These are phyloP conservation scores for Capsicum chinense DNA, from an alignment of 257 asterid species.

Conservation along the genomic window DNA sequence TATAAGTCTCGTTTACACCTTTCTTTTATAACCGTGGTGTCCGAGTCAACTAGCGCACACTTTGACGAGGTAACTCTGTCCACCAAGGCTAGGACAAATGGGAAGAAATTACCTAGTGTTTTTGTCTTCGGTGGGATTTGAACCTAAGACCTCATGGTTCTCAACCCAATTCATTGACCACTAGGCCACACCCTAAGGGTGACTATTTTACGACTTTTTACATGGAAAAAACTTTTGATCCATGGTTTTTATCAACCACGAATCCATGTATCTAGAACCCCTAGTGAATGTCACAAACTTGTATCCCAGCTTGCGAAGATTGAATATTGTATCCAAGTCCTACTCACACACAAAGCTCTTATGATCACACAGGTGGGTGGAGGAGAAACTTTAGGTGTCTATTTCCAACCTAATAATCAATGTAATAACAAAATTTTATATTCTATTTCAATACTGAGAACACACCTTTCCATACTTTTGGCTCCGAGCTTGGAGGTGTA, in stretches of 20 bases:
- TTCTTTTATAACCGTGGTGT: background rate
- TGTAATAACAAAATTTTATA: background rate
- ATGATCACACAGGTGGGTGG: background rate
- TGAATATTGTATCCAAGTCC: slow-evolving; percentile 6
- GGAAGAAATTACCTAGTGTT: too few relatives aligned
- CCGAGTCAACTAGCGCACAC: too few relatives aligned
- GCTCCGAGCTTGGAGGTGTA: slow-evolving; percentile 92
- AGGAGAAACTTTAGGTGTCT: background rate
- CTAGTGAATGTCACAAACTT: slow-evolving; percentile 5
- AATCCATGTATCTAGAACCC: background rate
- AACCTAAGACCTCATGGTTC: too few relatives aligned
- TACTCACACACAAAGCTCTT: background rate
- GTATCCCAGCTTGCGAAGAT: background rate
- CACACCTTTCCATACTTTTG: slow-evolving; percentile 95
- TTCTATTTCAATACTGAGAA: slow-evolving; percentile 16
- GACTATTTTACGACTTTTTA: background rate
- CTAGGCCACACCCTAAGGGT: too few relatives aligned
- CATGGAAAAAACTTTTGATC: background rate
- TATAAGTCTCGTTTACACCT: background rate
- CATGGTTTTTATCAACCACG: background rate
- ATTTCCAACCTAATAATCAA: background rate
- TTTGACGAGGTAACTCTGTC: too few relatives aligned
- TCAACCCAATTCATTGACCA: too few relatives aligned
- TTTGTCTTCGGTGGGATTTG: too few relatives aligned
- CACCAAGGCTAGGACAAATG: too few relatives aligned